Percentiles rank a stretch among this genome's conserved stretches.
Conservation (phyloP, 2,329 filamentous ascomycete genomes). For the Xylariaceae sp. region DNA sequence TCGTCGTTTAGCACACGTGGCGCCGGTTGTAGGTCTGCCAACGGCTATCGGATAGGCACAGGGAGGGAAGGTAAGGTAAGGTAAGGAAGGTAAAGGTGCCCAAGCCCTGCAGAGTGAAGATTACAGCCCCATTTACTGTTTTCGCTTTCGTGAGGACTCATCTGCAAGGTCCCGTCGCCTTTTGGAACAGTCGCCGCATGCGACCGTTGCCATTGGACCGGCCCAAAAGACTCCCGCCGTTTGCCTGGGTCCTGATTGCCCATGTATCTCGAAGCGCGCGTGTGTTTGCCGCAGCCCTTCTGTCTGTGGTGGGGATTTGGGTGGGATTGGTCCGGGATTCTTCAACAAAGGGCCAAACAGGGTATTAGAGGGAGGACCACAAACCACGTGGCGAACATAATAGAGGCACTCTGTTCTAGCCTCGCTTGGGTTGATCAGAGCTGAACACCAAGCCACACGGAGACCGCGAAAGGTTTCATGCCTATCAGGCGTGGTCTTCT, state of each 20-base stretch:
- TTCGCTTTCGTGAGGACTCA: constrained; percentile 19
- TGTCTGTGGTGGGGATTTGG: not conserved
- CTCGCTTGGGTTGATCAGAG: not conserved
- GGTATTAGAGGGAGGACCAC: constrained; percentile 3
- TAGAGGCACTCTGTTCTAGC: not conserved
- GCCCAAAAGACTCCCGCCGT: constrained; percentile 3
- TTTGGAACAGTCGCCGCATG: constrained; percentile 23
- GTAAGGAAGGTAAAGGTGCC: constrained; percentile 24
- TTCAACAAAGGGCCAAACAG: not conserved
- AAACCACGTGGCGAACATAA: constrained; percentile 3
- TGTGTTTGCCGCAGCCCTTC: constrained; percentile 9
- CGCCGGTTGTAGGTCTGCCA: constrained; percentile 24
- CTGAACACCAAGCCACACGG: not conserved
- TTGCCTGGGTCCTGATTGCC: constrained; percentile 3
- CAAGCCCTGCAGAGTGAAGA: constrained; percentile 25
- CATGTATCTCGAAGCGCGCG: constrained; percentile 6
- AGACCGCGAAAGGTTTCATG: not conserved
- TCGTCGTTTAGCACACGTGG: constrained; percentile 15
- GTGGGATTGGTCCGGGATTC: not conserved
- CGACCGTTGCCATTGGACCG: constrained; percentile 13
- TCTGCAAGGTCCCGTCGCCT: constrained; percentile 28
- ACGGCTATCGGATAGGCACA: constrained; percentile 1
- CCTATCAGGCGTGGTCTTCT: not conserved
- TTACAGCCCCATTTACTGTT: constrained; percentile 8
- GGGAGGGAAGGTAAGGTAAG: constrained; percentile 2